phyloP scores from a whole-genome alignment of 148 eudicot species.

The Silene latifolia region DNA sequence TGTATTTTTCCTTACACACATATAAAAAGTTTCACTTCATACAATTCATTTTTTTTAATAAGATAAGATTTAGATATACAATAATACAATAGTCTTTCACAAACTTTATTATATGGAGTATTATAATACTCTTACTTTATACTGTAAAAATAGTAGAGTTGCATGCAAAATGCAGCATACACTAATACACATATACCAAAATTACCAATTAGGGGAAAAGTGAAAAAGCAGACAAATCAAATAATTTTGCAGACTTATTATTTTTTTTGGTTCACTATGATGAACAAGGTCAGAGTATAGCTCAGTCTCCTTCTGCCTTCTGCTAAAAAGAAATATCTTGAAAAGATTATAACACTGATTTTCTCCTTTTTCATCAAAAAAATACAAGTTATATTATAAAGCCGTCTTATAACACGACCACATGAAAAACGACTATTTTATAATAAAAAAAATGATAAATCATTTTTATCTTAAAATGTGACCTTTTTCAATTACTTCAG shows the following conservation, averaged over 20 bases:
- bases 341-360: conserved; percentile 18
- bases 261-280: conserved; percentile 25
- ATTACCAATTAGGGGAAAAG: conserved; percentile 8
- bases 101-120: no score
- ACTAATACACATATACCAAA: not conserved
- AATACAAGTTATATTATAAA: not conserved
- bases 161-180: conserved; percentile 16
- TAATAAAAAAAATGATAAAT: no score
- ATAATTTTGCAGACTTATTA: conserved; percentile 28
- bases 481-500: no score
- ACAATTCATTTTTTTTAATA: no score
- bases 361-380: not conserved
- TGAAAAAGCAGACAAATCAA: conserved; percentile 23
- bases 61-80: no score
- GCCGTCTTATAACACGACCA: no score
- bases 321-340: conserved; percentile 25
- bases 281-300: conserved; percentile 31
- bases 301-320: conserved; percentile 22
- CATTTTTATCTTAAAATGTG: no score
- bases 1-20: no score
- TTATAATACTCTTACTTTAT: no score
- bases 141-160: not conserved
- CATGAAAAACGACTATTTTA: no score
- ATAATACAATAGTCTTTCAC: no score
- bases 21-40: no score